These are phyloP conservation scores for Nymphaea thermarum DNA, from an alignment of 164 flowering plant genomes.

Conservation along the genomic window DNA sequence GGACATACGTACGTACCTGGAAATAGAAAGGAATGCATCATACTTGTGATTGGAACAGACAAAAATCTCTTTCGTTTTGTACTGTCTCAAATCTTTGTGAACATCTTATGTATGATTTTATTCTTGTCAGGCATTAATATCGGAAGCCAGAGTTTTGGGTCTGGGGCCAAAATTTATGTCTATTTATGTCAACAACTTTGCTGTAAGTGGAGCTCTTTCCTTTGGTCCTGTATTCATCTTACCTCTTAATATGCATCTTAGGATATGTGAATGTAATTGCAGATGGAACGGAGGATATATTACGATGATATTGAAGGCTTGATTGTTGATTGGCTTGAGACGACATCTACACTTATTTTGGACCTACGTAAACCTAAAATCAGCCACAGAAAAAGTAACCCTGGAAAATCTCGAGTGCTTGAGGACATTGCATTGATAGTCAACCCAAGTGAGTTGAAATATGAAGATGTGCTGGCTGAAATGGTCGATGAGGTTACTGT, in stretches of 20 bases:
- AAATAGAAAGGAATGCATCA: too few species aligned
- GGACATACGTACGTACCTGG: too few species aligned
- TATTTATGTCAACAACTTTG: conserved; percentile 56
- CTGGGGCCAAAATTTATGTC: conserved; percentile 96
- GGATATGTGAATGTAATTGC: conserved; percentile 2
- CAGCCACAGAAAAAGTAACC: conserved; percentile 25
- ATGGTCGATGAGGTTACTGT: conserved; percentile 3
- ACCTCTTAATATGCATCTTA: neutral
- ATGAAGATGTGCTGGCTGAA: neutral
- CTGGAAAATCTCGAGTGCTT: conserved; percentile 31
- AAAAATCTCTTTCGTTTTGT: too few species aligned
- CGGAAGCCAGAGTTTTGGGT: conserved; percentile 81
- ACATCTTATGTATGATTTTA: neutral
- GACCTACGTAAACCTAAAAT: conserved; percentile 25
- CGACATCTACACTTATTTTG: conserved; percentile 66
- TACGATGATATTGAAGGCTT: conserved; percentile 89
- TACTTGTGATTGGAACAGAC: too few species aligned
- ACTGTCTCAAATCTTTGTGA: too few species aligned
- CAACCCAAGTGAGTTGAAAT: conserved; percentile 27
- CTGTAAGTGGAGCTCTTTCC: conserved; percentile 36
- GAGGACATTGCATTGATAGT: conserved; percentile 56
- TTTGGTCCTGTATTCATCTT: neutral
- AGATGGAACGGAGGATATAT: conserved; percentile 86
- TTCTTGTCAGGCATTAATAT: conserved; percentile 43
- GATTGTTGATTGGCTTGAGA: conserved; percentile 73